Base-by-base conservation (phyloP, 2,329 filamentous ascomycete genomes). In the Aulographum hederae region DNA sequence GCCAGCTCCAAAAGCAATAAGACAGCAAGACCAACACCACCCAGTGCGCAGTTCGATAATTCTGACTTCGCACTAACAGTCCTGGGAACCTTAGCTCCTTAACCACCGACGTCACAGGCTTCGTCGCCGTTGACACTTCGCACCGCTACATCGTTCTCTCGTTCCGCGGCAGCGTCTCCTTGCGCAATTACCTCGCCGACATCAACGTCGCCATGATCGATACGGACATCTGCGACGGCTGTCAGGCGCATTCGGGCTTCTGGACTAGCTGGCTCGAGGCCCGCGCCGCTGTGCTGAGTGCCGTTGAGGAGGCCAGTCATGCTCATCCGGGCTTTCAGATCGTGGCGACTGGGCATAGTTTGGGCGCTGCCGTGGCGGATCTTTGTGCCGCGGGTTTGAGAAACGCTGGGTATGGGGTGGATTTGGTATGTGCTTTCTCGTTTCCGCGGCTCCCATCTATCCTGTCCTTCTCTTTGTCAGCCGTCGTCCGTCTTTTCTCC, bases 341-440 rank as follows among this genome's bases (percentile, higher is more conserved):
- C 45, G 46, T 74, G 13, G 49, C 63, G n/a, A 71, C 72, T 0
- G 77, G 76, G 21, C 75, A 80, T 56, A 76, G 70, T 6, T 66
- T 81, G 3, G 76, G 76, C 30, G 76, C 59, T 17, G 73, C 73
- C 5, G 56, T 80, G 2, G 70, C 65, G 25, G 69, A 65, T 5
- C 47, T 81, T 4, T 73, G 61, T 0, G 67, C 61, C 0, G 67
- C 62, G 1, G 59, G 67, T 40, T 52, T 78, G 14, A 63, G 72
- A 29, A 47, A 48, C 4, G 43, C 46, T 6, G 68, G 64, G 26
- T 51, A 53, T 36, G 39, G 51, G 2, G 49, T 58, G 31, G 69
- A 74, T 41, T 43, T 78, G n/a, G 42, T 46, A 34, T 14, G 41
- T 35, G 13, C 25, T 3, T 30, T 13, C 31, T 25, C 10, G 18